phyloP scores from a whole-genome alignment of 2,329 filamentous ascomycete species.

The Fusarium clavum region DNA sequence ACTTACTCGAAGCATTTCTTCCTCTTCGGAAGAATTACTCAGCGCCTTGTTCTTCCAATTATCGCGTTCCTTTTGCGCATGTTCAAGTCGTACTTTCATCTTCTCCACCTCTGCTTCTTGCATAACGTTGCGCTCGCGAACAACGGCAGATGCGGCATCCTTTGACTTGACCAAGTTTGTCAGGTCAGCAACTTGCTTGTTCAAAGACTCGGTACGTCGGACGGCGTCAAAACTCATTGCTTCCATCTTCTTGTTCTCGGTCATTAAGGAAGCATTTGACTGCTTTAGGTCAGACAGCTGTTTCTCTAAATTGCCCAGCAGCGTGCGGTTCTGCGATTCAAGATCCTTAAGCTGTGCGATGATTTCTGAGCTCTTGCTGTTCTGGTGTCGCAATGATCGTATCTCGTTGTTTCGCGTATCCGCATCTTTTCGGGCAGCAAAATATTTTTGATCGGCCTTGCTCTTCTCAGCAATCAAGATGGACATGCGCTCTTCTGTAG shows the following conservation, averaged over 20 bases:
- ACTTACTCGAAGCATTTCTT: conserved; percentile 88
- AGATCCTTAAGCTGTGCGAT: conserved; percentile 93
- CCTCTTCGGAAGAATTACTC: conserved; percentile 83
- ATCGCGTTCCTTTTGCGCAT: conserved; percentile 85
- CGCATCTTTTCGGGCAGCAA: conserved; percentile 93
- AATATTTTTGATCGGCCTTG: conserved; percentile 98
- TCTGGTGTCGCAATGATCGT: conserved; percentile 81
- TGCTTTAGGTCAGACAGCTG: conserved; percentile 87
- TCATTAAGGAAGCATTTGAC: conserved; percentile 75
- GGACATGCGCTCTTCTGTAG: conserved; percentile 81
- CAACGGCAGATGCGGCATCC: conserved; percentile 68
- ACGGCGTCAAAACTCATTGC: conserved; percentile 75
- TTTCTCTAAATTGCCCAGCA: conserved; percentile 89
- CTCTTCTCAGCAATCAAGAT: conserved; percentile 87
- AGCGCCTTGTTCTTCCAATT: conserved; percentile 85
- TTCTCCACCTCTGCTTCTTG: conserved; percentile 83
- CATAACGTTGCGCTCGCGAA: conserved; percentile 68
- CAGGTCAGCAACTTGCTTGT: conserved; percentile 80
- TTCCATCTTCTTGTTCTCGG: conserved; percentile 81
- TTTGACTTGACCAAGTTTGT: conserved; percentile 80
- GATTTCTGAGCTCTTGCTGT: conserved; percentile 91
- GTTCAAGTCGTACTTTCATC: conserved; percentile 79
- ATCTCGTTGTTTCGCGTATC: conserved; percentile 87
- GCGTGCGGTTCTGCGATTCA: conserved; percentile 78
- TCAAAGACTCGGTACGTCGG: conserved; percentile 77